phyloP scores from a whole-genome alignment of 2,329 filamentous ascomycete species.

The Penicillium corylophilum region DNA sequence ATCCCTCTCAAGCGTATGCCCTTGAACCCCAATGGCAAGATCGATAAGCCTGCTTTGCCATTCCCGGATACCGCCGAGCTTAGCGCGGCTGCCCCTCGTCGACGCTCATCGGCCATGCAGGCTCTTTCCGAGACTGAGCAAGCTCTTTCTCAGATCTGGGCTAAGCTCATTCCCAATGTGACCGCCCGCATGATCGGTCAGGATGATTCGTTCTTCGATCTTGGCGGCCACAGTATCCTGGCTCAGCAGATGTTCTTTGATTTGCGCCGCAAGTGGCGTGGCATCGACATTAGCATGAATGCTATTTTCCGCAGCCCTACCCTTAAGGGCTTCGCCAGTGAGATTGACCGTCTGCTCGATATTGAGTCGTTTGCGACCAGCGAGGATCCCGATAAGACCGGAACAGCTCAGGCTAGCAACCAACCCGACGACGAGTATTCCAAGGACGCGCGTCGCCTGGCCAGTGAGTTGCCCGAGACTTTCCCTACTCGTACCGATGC shows the following conservation, averaged over 20 bases:
- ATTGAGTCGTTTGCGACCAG: slow-evolving; percentile 48
- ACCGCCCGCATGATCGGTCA: slow-evolving; percentile 66
- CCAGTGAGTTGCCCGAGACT: slow-evolving; percentile 49
- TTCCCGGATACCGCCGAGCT: slow-evolving; percentile 75
- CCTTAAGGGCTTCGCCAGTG: slow-evolving; percentile 55
- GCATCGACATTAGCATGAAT: slow-evolving; percentile 67
- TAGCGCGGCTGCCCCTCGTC: slow-evolving; percentile 54
- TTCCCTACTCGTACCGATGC: slow-evolving; percentile 38
- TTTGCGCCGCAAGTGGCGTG: slow-evolving; percentile 61
- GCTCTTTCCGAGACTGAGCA: slow-evolving; percentile 60
- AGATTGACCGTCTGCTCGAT: slow-evolving; percentile 54
- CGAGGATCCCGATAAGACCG: slow-evolving; percentile 32
- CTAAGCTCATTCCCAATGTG: slow-evolving; percentile 64
- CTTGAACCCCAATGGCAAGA: slow-evolving; percentile 82
- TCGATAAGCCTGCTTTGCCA: slow-evolving; percentile 75
- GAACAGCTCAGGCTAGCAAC: slow-evolving; percentile 40
- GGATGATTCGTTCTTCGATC: slow-evolving; percentile 70
- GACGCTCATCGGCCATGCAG: slow-evolving; percentile 50
- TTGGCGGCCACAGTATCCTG: slow-evolving; percentile 77
- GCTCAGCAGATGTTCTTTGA: slow-evolving; percentile 78
- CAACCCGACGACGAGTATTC: slow-evolving; percentile 51
- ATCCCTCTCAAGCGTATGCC: slow-evolving; percentile 72
- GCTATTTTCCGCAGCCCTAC: slow-evolving; percentile 69
- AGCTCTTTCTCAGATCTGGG: slow-evolving; percentile 70
- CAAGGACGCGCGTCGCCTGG: slow-evolving; percentile 50